Percentiles rank a stretch among this genome's conserved stretches.
Conservation (phyloP, 768 basidiomycete genomes). For the Lentinula lateritia region DNA sequence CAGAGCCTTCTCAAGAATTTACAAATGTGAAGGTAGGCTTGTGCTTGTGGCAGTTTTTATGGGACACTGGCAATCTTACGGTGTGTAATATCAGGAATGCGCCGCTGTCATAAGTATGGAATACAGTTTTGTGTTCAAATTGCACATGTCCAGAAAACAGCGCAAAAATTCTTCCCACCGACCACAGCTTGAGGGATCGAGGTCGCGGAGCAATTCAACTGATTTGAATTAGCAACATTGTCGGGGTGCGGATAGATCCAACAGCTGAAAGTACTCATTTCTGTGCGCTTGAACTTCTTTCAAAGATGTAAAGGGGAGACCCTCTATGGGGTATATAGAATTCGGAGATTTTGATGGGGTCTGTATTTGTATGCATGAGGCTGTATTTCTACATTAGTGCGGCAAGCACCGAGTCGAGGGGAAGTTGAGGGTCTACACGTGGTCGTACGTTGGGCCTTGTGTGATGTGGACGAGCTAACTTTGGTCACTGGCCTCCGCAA, state of each 20-base stretch:
- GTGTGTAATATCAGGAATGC: neutral
- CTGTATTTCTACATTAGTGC: neutral
- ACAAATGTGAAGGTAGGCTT: neutral
- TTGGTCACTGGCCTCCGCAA: neutral
- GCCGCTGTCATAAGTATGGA: neutral
- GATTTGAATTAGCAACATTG: neutral
- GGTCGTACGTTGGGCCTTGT: neutral
- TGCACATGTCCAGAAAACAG: neutral
- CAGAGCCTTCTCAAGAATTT: neutral
- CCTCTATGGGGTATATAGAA: neutral
- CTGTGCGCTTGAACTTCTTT: too few species aligned
- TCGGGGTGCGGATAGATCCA: neutral
- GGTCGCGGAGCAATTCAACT: neutral
- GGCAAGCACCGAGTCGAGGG: neutral
- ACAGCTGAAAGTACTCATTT: too few species aligned
- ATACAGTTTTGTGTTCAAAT: neutral
- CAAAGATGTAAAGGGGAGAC: neutral
- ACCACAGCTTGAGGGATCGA: neutral
- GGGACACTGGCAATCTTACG: neutral
- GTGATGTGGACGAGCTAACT: conserved; percentile 2
- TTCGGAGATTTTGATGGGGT: neutral
- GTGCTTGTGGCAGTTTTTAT: neutral
- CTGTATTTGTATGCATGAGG: neutral
- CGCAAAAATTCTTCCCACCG: neutral
- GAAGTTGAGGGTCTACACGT: neutral